Evolutionary conservation across 441 rosid species (phyloP), one percentile per base, ranked within the genome.

Genomic region (Croton setiger): DNA sequence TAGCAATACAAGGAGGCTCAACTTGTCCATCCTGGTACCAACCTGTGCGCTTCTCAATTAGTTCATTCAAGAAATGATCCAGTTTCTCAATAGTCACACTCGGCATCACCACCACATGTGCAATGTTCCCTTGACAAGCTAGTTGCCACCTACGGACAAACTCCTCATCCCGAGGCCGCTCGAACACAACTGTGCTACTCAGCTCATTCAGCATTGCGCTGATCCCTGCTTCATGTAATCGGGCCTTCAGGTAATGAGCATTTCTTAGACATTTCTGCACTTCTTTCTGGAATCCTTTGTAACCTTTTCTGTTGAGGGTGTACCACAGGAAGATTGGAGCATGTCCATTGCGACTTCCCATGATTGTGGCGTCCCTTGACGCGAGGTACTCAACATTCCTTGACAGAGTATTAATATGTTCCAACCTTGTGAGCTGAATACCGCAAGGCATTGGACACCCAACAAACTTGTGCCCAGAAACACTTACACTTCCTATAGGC

Each of bases 391-490:
- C 97, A 0, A 93, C 93, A 48, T 91, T 91, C 47, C 78, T 91
- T 1, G 97, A 90, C 45, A 93, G 92, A 58, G 67, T 88, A 77
- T 89, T 91, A 63, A 93, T 79, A 74, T 89, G 91, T 64, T 82
- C 83, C 90, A 91, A 74, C 72, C 98, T 85, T 15, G 97, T 91
- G 75, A 93, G 76, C 82, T 89, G 97, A 73, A 93, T 91, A 60
- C 97, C 98, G 41, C 98, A 90, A 66, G 98, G 97, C 98, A 93
- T 93, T 63, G 97, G 98, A 75, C 98, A 93, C 7, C 98, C 96
- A 27, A 91, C 91, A 70, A 90, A 93, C 80, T 93, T 89, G 83
- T 93, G 98, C 39, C 94, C 97, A 0, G 98, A 88, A 27, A 93
- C 97, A 69, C 96, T 89, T 31, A 91, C 95, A 75, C 98, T 93